phyloP scores from a whole-genome alignment of 2,329 filamentous ascomycete genomes.

The Colletotrichum gloeosporioides region DNA sequence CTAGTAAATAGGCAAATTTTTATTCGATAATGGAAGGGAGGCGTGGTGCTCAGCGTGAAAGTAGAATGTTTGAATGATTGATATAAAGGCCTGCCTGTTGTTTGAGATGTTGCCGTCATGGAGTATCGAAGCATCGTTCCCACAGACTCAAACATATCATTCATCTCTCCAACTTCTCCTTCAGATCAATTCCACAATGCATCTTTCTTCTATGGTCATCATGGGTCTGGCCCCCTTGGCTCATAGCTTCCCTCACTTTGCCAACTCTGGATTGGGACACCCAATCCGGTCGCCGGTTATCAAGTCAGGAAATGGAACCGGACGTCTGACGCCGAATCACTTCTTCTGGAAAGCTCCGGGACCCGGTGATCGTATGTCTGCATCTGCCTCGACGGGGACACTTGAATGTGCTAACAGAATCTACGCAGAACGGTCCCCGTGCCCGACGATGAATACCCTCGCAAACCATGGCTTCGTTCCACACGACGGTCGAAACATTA shows the following conservation, averaged over 20 bases:
- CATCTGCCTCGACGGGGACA: background rate
- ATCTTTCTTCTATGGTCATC: background rate
- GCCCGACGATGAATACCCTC: conserved; percentile 26
- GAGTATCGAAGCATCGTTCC: background rate
- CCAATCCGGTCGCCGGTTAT: background rate
- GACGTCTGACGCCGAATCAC: background rate
- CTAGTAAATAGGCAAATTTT: background rate
- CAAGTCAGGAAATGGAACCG: background rate
- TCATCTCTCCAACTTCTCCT: background rate
- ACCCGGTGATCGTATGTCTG: background rate
- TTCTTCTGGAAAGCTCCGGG: background rate
- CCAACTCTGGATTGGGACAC: background rate
- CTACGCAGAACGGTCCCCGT: background rate
- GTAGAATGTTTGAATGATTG: background rate
- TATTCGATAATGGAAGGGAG: background rate
- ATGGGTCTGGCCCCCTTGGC: background rate
- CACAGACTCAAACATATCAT: background rate
- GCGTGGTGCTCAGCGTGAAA: background rate
- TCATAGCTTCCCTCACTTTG: background rate
- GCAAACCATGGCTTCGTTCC: conserved; percentile 30
- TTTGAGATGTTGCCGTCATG: background rate
- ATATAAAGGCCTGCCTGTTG: background rate
- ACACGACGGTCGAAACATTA: conserved; percentile 24
- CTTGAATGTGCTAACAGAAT: background rate
- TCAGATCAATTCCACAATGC: background rate